Conservation (phyloP, 2,329 filamentous ascomycete species). For the Colletotrichum falcatum region DNA sequence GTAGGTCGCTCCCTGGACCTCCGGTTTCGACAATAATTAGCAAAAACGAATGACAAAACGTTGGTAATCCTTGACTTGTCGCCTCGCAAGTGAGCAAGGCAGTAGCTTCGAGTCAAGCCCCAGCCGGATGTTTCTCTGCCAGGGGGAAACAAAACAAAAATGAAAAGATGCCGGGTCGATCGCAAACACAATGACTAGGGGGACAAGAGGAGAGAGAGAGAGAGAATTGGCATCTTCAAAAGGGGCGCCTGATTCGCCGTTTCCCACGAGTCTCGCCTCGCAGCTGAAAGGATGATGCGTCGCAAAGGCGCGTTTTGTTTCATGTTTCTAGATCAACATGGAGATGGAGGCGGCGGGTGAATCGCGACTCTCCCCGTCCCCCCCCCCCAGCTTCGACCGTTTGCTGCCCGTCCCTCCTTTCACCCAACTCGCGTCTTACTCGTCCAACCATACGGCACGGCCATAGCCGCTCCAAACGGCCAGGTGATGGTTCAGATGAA, state of each 20-base stretch:
- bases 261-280: not conserved
- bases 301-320: not conserved
- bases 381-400: no score
- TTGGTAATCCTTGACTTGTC: not conserved
- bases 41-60: not conserved
- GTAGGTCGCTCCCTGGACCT: no score
- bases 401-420: no score
- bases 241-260: not conserved
- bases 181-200: not conserved
- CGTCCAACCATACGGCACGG: not conserved
- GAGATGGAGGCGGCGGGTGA: not conserved
- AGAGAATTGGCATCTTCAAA: not conserved
- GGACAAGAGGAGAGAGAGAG: not conserved
- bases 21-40: not conserved
- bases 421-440: not conserved
- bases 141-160: not conserved
- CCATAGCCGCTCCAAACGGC: not conserved
- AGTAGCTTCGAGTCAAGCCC: not conserved
- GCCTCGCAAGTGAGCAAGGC: not conserved
- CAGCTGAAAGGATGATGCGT: not conserved
- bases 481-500: constrained; percentile 2
- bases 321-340: not conserved
- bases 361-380: not conserved
- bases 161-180: not conserved
- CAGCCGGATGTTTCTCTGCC: not conserved